Percentiles rank a stretch among this genome's conserved stretches.
Conservation (phyloP, 2,329 filamentous ascomycete genomes). For the Scorias spongiosa region DNA sequence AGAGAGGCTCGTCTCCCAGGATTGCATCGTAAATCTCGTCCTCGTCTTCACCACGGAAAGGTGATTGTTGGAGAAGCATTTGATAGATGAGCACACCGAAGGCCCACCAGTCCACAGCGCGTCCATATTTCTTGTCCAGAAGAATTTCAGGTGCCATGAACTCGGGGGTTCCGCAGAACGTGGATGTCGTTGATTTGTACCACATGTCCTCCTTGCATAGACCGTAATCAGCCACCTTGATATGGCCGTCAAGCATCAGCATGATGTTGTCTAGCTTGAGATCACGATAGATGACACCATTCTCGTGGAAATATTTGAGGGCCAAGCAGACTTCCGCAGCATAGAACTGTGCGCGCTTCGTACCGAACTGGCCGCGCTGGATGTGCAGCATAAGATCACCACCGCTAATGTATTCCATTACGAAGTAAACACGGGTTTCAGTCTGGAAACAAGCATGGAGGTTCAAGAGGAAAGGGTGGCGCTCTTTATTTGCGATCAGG, state of each 20-base stretch:
- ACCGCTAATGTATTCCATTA: slow-evolving; percentile 98
- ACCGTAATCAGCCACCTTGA: slow-evolving; percentile 98
- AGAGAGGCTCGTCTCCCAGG: slow-evolving; percentile 88
- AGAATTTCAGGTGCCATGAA: slow-evolving; percentile 99
- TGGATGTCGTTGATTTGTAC: slow-evolving; percentile 93
- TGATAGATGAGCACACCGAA: slow-evolving; percentile 98
- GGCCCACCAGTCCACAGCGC: slow-evolving; percentile 98
- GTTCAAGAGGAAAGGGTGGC: slow-evolving; percentile 88
- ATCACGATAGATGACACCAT: slow-evolving; percentile 90
- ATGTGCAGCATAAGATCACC: slow-evolving; percentile 99
- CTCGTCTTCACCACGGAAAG: slow-evolving; percentile 96
- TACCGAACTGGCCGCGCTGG: slow-evolving; percentile 87
- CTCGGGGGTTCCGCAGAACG: slow-evolving; percentile 97
- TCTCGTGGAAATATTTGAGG: slow-evolving; percentile 98
- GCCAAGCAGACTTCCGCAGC: slow-evolving; percentile 94
- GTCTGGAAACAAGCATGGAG: slow-evolving; percentile 98
- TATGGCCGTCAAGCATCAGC: slow-evolving; percentile 85
- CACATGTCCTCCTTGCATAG: slow-evolving; percentile 99
- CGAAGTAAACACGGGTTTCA: slow-evolving; percentile 94
- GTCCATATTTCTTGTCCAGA: slow-evolving; percentile 94
- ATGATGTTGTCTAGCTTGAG: slow-evolving; percentile 79
- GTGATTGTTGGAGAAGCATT: slow-evolving; percentile 97
- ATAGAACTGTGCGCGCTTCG: slow-evolving; percentile 94
- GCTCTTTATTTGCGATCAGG: slow-evolving; percentile 89
- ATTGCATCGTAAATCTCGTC: slow-evolving; percentile 99